phyloP scores from a whole-genome alignment of 768 basidiomycete genomes.

The Tulasnella sp. region DNA sequence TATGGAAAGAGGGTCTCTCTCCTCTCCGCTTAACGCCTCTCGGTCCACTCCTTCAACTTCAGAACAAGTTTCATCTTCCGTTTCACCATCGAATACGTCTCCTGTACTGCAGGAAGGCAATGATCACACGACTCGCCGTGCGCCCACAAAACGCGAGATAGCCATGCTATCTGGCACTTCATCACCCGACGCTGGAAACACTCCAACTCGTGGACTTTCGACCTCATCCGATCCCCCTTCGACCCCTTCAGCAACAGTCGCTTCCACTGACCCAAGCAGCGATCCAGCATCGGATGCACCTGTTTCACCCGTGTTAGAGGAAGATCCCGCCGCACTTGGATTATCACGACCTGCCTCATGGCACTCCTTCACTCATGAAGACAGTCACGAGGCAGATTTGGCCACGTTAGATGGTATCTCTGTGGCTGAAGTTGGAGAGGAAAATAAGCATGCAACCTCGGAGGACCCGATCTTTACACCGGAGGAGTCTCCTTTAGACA shows the following conservation, averaged over 20 bases:
- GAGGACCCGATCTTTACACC: neutral
- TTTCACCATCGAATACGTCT: constrained; percentile 1
- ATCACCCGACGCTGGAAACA: neutral
- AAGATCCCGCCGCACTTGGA: constrained; percentile 29
- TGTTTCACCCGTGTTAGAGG: constrained; percentile 13
- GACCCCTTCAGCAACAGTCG: constrained; percentile 6
- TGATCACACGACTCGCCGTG: constrained; percentile 8
- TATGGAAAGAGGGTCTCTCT: neutral
- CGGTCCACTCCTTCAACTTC: constrained; percentile 1
- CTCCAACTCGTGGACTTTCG: constrained; percentile 5
- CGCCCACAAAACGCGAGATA: constrained; percentile 27
- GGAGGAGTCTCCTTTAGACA: constrained; percentile 2
- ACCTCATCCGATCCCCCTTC: constrained; percentile 4
- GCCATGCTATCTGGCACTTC: constrained; percentile 27
- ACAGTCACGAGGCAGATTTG: constrained; percentile 13
- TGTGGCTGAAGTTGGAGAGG: constrained; percentile 13
- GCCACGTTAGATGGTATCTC: constrained; percentile 9
- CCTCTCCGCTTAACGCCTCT: neutral
- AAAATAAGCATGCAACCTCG: neutral
- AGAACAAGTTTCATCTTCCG: constrained; percentile 10
- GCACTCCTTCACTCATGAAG: constrained; percentile 13
- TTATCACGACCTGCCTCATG: constrained; percentile 11
- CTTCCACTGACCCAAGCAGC: constrained; percentile 2
- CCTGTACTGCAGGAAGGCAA: neutral
- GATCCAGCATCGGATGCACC: constrained; percentile 18